Evolutionary conservation across 208 protist species (phyloP).

Genomic region (Wallacemonas sp.): DNA sequence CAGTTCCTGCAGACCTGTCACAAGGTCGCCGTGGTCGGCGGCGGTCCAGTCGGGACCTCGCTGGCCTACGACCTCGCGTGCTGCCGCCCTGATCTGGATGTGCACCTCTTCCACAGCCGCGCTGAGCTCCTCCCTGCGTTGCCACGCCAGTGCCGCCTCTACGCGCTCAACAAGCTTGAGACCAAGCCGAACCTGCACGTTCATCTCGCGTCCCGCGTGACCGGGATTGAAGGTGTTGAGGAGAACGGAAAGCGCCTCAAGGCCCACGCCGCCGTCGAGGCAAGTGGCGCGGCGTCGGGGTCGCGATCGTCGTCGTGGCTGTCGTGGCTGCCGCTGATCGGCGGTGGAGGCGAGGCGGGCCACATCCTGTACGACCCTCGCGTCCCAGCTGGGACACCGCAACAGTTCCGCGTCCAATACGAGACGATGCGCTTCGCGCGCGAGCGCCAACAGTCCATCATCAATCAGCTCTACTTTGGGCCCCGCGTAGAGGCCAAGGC

Average conservation of each 20-base stretch:
- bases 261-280: slow-evolving; percentile 1
- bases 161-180: slow-evolving; percentile 59
- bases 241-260: slow-evolving; percentile 23
- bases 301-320: background rate
- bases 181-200: slow-evolving; percentile 51
- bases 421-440: slow-evolving; percentile 50
- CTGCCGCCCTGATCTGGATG: slow-evolving; percentile 55
- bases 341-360: background rate
- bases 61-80: slow-evolving; percentile 68
- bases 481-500: slow-evolving; percentile 33
- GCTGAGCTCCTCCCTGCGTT: slow-evolving; percentile 64
- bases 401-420: slow-evolving; percentile 44
- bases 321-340: background rate
- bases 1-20: slow-evolving; percentile 63
- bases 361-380: slow-evolving; percentile 12
- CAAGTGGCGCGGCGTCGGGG: background rate
- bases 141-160: slow-evolving; percentile 54
- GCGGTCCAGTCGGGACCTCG: slow-evolving; percentile 75
- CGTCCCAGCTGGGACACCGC: slow-evolving; percentile 23
- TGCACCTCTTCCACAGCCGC: slow-evolving; percentile 77
- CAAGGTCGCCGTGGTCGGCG: slow-evolving; percentile 85
- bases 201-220: slow-evolving; percentile 56
- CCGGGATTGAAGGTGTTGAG: slow-evolving; percentile 40
- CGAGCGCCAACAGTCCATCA: slow-evolving; percentile 60
- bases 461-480: slow-evolving; percentile 78